A percentile compares a stretch with the other conserved stretches of the same genome.
Evolutionary conservation across 2,329 filamentous ascomycete genomes (phyloP).

Genomic region (Hyphodiscus sp.): DNA sequence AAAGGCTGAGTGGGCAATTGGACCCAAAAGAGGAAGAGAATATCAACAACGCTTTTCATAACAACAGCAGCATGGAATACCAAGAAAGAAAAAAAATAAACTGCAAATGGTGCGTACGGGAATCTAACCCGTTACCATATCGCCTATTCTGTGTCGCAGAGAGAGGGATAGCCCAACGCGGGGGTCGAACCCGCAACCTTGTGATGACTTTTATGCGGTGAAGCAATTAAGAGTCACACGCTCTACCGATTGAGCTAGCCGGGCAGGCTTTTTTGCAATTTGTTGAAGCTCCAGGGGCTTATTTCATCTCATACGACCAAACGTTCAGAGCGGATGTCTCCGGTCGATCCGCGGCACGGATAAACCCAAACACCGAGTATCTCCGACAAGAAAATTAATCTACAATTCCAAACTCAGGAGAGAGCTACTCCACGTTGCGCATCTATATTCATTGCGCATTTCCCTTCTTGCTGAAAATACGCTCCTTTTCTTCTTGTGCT

Average conservation of each 20-base stretch:
- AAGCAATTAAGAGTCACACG: slow-evolving; percentile 25
- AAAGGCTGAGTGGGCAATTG: too few relatives aligned
- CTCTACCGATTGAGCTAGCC: slow-evolving; percentile 30
- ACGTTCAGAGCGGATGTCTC: not conserved
- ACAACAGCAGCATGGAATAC: not conserved
- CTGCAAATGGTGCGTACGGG: too few relatives aligned
- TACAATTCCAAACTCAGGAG: not conserved
- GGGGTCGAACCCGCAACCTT: slow-evolving; percentile 1
- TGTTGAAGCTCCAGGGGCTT: not conserved
- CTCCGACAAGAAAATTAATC: not conserved
- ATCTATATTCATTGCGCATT: not conserved
- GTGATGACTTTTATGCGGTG: not conserved
- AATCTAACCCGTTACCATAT: not conserved
- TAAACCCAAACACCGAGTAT: not conserved
- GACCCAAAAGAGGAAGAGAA: too few relatives aligned
- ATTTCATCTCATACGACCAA: not conserved
- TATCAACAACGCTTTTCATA: too few relatives aligned
- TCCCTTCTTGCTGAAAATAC: not conserved
- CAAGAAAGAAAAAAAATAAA: not conserved
- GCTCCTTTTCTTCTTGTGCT: not conserved
- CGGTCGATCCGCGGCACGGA: not conserved
- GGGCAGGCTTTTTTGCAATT: slow-evolving; percentile 6
- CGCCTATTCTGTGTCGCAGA: too few relatives aligned
- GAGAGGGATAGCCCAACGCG: not conserved
- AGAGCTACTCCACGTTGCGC: not conserved